These are phyloP conservation scores for Stellera chamaejasme DNA, from an alignment of 345 rosid species.

Conservation along the genomic window DNA sequence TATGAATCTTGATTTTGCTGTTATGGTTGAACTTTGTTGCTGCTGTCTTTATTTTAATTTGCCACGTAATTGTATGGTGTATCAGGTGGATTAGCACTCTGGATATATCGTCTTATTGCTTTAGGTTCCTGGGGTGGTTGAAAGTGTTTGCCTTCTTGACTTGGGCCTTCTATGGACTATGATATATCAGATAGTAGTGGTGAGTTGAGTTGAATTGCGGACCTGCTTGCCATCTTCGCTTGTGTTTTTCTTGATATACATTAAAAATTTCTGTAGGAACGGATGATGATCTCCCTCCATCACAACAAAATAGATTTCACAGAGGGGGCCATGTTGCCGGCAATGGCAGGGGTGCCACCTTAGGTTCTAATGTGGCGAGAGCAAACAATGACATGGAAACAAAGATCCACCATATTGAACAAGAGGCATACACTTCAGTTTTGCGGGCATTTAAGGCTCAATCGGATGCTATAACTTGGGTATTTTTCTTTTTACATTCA, in stretches of 20 bases:
- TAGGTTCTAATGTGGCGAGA: constrained; percentile 57
- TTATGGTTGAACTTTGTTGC: not conserved
- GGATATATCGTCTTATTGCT: not conserved
- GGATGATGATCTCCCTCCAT: constrained; percentile 96
- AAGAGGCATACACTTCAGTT: constrained; percentile 81
- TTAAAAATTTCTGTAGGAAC: constrained; percentile 55
- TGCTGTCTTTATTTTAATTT: not conserved
- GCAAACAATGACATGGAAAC: constrained; percentile 80
- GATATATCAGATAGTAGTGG: constrained; percentile 69
- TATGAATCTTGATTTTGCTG: not conserved
- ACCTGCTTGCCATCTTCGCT: not conserved
- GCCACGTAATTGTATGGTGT: no score
- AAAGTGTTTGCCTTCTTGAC: not conserved
- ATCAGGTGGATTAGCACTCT: not conserved
- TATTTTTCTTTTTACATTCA: constrained; percentile 20
- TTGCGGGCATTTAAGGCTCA: constrained; percentile 97
- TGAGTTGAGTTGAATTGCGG: constrained; percentile 19
- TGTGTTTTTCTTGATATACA: not conserved
- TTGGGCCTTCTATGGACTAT: constrained; percentile 37
- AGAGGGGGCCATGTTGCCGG: constrained; percentile 56
- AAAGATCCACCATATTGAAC: constrained; percentile 85
- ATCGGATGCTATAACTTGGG: constrained; percentile 98
- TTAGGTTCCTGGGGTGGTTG: constrained; percentile 11
- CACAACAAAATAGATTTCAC: constrained; percentile 85
- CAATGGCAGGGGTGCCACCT: constrained; percentile 74